Percentiles rank a stretch among this genome's conserved stretches.
Evolutionary conservation across 805 yeast species (phyloP).

Genomic region (Grigorovia yakushimaensis): DNA sequence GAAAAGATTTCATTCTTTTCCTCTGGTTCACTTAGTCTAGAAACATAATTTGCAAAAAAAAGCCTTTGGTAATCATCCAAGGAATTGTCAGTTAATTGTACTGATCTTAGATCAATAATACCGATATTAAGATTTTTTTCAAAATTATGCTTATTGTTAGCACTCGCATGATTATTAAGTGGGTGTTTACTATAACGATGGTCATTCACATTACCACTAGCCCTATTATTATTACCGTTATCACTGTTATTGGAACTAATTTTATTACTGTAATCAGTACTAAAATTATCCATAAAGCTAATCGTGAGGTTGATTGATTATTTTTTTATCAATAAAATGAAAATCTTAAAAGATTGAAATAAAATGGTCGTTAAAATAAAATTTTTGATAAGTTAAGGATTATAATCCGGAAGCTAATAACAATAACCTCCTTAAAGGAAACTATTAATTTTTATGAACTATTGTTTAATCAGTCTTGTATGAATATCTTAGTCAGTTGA

Average conservation of each 20-base stretch:
- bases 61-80: constrained; percentile 1
- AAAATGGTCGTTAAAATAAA: background rate
- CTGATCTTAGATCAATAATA: background rate
- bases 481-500: background rate
- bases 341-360: background rate
- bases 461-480: background rate
- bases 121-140: background rate
- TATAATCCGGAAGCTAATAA: background rate
- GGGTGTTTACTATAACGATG: too few species aligned
- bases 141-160: background rate
- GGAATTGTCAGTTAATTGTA: background rate
- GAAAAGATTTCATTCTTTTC: background rate
- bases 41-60: background rate
- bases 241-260: background rate
- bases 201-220: background rate
- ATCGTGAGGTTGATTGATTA: background rate
- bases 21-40: background rate
- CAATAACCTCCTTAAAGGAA: background rate
- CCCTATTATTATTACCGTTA: background rate
- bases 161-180: too few species aligned
- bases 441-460: background rate
- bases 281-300: background rate
- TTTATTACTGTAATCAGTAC: background rate
- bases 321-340: background rate
- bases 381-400: background rate